A percentile compares a stretch with the other conserved stretches of the same genome.
Conservation (phyloP, 805 yeast species). For the Candida xyloterini region DNA sequence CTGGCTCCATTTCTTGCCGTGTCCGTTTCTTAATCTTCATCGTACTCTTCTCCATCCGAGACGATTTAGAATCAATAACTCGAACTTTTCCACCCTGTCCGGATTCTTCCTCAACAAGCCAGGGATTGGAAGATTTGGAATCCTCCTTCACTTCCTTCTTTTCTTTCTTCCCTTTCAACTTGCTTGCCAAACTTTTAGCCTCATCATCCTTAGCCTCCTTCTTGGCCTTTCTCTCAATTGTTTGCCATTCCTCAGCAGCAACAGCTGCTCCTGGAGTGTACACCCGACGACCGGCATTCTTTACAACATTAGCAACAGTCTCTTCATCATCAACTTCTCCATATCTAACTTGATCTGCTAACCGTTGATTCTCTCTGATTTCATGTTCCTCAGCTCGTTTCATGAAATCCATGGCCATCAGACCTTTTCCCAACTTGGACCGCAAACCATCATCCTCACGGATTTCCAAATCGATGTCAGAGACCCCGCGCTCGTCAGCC, state of each 20-base stretch:
- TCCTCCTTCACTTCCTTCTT: conserved; percentile 19
- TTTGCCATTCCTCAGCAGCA: conserved; percentile 36
- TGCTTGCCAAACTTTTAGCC: conserved; percentile 42
- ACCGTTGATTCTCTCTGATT: conserved; percentile 54
- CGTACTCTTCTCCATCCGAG: conserved; percentile 46
- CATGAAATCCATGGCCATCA: conserved; percentile 95
- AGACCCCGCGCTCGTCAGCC: conserved; percentile 42
- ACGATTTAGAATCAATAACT: conserved; percentile 48
- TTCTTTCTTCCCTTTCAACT: conserved; percentile 27
- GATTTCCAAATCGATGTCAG: conserved; percentile 47
- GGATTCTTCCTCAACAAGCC: conserved; percentile 37
- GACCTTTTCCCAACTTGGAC: conserved; percentile 74
- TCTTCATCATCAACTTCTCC: conserved; percentile 39
- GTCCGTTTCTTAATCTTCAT: conserved; percentile 42
- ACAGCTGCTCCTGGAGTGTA: conserved; percentile 63
- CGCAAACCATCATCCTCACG: conserved; percentile 33
- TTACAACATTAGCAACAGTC: conserved; percentile 44
- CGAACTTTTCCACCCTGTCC: conserved; percentile 45
- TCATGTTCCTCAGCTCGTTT: conserved; percentile 77
- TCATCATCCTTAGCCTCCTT: conserved; percentile 53
- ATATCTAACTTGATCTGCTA: conserved; percentile 46
- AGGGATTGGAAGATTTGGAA: conserved; percentile 46
- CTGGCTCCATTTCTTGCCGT: conserved; percentile 33
- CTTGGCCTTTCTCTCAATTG: conserved; percentile 34
- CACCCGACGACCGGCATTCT: conserved; percentile 77